A percentile compares a stretch with the other conserved stretches of the same genome.
Conservation (phyloP, 306 rosid genomes). For the Rosa persica region DNA sequence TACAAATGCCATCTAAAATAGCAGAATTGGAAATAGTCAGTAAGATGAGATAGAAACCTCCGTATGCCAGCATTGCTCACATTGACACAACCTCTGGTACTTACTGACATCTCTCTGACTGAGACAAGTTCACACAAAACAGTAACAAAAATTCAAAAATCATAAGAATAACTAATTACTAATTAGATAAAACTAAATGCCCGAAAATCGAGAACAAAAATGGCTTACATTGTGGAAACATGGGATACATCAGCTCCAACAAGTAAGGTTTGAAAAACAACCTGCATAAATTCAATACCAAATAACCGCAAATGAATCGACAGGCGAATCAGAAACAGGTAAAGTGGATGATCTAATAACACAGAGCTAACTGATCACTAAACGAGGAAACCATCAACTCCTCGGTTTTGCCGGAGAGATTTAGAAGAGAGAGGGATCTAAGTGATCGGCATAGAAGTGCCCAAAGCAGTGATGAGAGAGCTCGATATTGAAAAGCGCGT, state of each 20-base stretch:
- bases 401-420: background rate
- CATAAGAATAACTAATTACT: background rate
- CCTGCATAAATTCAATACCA: no score
- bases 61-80: conserved; percentile 44
- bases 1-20: background rate
- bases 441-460: conserved; percentile 26
- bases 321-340: background rate
- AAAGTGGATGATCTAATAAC: no score
- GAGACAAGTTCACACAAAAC: conserved; percentile 1
- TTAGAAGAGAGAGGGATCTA: conserved; percentile 18
- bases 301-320: background rate
- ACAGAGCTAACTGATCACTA: no score
- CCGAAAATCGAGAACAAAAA: conserved; percentile 6
- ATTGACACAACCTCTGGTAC: conserved; percentile 33
- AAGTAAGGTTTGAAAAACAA: conserved; percentile 34
- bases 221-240: conserved; percentile 45
- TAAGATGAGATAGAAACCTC: conserved; percentile 42
- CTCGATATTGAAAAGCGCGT: background rate
- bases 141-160: conserved; percentile 7
- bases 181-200: background rate
- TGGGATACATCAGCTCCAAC: conserved; percentile 34
- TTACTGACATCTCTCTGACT: conserved; percentile 28
- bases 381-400: background rate
- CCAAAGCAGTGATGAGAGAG: background rate
- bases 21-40: background rate